These are phyloP conservation scores for Penicillium sp. DNA, from an alignment of 2,329 filamentous ascomycete species.

Conservation along the genomic window DNA sequence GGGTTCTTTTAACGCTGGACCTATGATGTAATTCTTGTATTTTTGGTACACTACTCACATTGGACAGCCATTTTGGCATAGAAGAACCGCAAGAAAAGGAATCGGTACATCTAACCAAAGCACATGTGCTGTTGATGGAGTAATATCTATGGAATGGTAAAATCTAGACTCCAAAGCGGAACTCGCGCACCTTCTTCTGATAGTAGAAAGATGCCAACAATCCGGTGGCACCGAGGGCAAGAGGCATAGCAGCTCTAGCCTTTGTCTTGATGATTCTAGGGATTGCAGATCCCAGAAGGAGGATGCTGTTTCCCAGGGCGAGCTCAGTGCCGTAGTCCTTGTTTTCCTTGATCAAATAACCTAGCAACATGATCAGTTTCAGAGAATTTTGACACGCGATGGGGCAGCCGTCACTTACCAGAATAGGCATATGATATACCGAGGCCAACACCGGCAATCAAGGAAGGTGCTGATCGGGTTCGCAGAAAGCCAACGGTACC, in stretches of 20 bases:
- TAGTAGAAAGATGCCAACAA: slow-evolving; percentile 5
- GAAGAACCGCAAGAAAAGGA: too few relatives aligned
- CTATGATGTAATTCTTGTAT: not conserved
- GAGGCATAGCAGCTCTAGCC: slow-evolving; percentile 14
- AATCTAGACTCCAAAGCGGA: slow-evolving; percentile 3
- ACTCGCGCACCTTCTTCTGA: slow-evolving; percentile 5
- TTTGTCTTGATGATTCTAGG: slow-evolving; percentile 14
- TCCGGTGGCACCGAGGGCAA: slow-evolving; percentile 12
- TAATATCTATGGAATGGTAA: not conserved
- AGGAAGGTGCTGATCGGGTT: slow-evolving; percentile 17
- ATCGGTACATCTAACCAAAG: not conserved
- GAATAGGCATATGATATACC: slow-evolving; percentile 18
- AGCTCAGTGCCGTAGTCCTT: slow-evolving; percentile 23
- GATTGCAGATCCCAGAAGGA: slow-evolving; percentile 15
- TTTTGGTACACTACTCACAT: not conserved
- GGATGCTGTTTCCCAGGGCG: slow-evolving; percentile 19
- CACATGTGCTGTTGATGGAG: not conserved
- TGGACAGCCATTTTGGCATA: not conserved
- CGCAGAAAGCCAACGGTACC: slow-evolving; percentile 17
- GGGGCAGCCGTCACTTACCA: not conserved
- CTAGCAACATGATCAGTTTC: not conserved
- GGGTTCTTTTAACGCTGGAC: not conserved
- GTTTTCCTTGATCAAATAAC: slow-evolving; percentile 21
- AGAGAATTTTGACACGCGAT: not conserved
- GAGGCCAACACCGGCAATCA: slow-evolving; percentile 19